Evolutionary conservation across 441 rosid species (phyloP).

Genomic region (Corymbia calophylla): DNA sequence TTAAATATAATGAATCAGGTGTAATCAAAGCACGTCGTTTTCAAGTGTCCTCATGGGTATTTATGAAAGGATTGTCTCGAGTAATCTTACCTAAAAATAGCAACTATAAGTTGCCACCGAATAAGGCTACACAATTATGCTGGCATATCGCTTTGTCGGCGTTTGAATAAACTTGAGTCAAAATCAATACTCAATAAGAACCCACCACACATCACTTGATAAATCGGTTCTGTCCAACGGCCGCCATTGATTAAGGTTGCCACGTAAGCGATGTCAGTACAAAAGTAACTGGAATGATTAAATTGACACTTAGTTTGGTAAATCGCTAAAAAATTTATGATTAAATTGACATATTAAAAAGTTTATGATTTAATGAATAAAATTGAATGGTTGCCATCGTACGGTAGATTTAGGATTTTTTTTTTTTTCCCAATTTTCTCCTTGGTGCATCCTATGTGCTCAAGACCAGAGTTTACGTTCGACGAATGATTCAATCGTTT

Average conservation of each 20-base stretch:
- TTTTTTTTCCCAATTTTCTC: background rate
- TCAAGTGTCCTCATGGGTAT: background rate
- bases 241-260: too few species aligned
- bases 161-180: too few species aligned
- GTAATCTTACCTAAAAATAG: background rate
- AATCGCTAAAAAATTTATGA: too few species aligned
- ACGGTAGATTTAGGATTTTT: too few species aligned
- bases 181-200: too few species aligned
- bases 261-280: too few species aligned
- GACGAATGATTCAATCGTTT: background rate
- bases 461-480: background rate
- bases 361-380: too few species aligned
- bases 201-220: too few species aligned
- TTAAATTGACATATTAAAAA: rapidly evolving
- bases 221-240: too few species aligned
- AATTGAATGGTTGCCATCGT: too few species aligned
- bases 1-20: background rate
- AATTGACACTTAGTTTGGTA: rapidly evolving
- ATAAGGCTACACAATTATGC: background rate
- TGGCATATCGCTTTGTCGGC: too few species aligned
- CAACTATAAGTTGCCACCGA: background rate
- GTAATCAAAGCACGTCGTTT: background rate
- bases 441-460: background rate
- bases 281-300: too few species aligned
- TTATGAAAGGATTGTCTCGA: background rate